Evolutionary conservation across 345 rosid species (phyloP), one percentile per base, ranked within the genome.

Genomic region (Balakata baccata): DNA sequence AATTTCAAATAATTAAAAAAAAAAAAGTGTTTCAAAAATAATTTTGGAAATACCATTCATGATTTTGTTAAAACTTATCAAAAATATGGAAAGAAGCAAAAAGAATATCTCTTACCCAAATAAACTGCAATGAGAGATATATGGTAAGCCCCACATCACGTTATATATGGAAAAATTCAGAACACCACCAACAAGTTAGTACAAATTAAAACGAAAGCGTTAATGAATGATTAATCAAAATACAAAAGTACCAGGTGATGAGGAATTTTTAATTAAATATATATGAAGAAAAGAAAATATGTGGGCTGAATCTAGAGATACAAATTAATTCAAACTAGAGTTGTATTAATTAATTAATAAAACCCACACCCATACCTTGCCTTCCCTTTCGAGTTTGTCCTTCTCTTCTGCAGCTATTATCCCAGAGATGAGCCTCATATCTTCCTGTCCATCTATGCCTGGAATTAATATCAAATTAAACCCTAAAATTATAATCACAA

Each of bases 371-470:
- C 29, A 13, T 73, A 74, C 92, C 92, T 85, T 88, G 96, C 75
- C 96, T 89, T 79, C 96, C 96, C 81, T 90, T 90, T 11, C 96
- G 88, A 83, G 96, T 89, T 84, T 90, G 96, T 51, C 96, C 96
- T 79, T 90, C 96, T 81, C 96, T 83, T 80, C 90, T 87, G 81
- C 93, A 90, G 75, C 89, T 90, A 68, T 90, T 90, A 65, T 90
- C 96, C 96, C 96, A 90, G 58, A 89, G 78, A 82, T 90, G 96
- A 71, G 96, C 96, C 49, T 90, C 93, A 16, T 90, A 90, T 84
- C 96, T 83, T 49, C 96, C 96, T 25, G 96, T 90, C 96, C 96
- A 90, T 79, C 96, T 84, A 77, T 90, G 96, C 81, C 96, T 90
- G 73, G 41, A 71, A n/a, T n/a, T n/a, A 49, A 49, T 18, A 45